Base-by-base conservation (phyloP, 768 basidiomycete genomes). In the Hericium rajendrae region DNA sequence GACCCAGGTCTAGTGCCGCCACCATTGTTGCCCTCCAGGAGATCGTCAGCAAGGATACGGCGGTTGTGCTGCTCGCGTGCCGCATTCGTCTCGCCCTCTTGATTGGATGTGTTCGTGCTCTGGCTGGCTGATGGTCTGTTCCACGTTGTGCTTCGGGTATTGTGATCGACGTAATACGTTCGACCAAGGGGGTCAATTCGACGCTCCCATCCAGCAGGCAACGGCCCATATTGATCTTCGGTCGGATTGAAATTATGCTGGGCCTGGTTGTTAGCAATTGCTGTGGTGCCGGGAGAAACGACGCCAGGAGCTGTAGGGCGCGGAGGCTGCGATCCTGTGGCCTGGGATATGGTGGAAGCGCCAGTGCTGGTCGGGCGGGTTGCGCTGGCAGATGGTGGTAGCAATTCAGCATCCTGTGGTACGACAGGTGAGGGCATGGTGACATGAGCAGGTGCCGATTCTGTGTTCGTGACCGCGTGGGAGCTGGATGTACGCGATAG, bases 101-200 rank as follows among this genome's bases (percentile, higher is more conserved):
- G 88, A 4, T 79, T 74, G 38, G 75, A 80, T 50, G 73, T 79
- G 66, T 95, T 94, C 13, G 79, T 84, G 3, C 82, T 79, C 48
- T 88, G 85, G 65, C 78, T 92, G 12, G 82, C 72, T 22, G 86
- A 90, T 6, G 95, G 95, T 16, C 97, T 77, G 69, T 92, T 94
- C 97, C 97, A 99, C 0, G 97, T 98, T 6, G 97, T 99, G 12
- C 88, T 91, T 56, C 97, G 87, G 9, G 91, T 92, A 70, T 97
- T 98, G 73, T 98, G 97, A 69, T 99, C 97, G 55, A 99, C 97
- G 69, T 98, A 99, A 70, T 99, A 99, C 6, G 92, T 95, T 56
- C 97, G 77, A 9, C 88, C 97, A 24, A 98, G 81, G 37, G 97
- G 94, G 72, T 99, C 97, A 56, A 94, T 91, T 48, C 97, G 89